Percentiles rank a stretch among this genome's conserved stretches.
Conservation (phyloP, 1,284 basidiomycete genomes). For the Phenoliferia sp. region DNA sequence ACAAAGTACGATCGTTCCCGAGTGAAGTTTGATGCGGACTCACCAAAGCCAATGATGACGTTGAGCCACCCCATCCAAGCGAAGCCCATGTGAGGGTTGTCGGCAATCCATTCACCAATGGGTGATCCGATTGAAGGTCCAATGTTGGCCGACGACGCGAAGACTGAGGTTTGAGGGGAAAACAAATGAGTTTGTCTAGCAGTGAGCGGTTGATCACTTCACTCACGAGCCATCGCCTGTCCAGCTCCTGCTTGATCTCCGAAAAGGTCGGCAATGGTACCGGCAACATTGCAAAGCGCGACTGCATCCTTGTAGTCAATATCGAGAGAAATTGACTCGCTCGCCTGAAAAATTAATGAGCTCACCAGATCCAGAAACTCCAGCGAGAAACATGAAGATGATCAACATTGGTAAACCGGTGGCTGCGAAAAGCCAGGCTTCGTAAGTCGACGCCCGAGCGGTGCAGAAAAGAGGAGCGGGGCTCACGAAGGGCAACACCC, state of each 20-base stretch:
- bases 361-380: background rate
- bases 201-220: too few relatives aligned
- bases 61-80: background rate
- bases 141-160: conserved; percentile 1
- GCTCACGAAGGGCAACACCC: too few relatives aligned
- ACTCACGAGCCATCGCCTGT: conserved; percentile 2
- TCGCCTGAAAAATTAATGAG: background rate
- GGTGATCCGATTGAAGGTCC: conserved; percentile 3
- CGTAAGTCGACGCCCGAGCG: background rate
- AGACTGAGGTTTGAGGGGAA: background rate
- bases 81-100: conserved; percentile 2
- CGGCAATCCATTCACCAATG: conserved; percentile 3
- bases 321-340: background rate
- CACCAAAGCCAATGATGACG: background rate
- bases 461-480: too few relatives aligned
- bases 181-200: background rate
- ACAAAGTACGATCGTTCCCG: background rate
- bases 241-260: background rate
- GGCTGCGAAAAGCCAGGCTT: background rate
- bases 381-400: conserved; percentile 9
- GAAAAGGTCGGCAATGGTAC: background rate
- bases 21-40: background rate
- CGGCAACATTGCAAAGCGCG: background rate
- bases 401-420: conserved; percentile 1
- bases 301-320: background rate